Evolutionary conservation across 164 flowering plant species (phyloP), one percentile per base, ranked within the genome.

Genomic region (Echeveria elegans): DNA sequence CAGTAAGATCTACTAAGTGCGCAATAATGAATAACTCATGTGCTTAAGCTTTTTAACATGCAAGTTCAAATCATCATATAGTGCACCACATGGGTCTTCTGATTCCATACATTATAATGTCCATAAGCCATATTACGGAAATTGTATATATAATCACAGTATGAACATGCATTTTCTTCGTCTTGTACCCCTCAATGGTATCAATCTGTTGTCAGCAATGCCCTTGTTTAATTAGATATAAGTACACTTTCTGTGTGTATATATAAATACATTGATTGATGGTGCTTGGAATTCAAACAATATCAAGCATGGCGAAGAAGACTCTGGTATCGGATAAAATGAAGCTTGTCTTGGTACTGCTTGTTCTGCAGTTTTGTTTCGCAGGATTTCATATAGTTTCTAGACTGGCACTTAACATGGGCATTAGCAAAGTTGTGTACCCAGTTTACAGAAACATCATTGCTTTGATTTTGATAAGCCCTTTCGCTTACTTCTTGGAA

Each of bases 331-430:
- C 83, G 45, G 89, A 83, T 68, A 87, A 78, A 74, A 71, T 74
- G 81, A 85, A 86, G 73, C 85, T 89, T 68, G 72, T 80, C 56
- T 24, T 79, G 30, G 81, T 86, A 58, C 66, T 86, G 80, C 65
- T 89, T 34, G 70, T 69, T 68, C 77, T 89, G 69, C 96, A 89
- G 69, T 67, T 83, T 5, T 79, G 86, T 66, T 84, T 75, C 79
- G 84, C 90, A 66, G 92, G 92, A n/a, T 85, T 83, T 73, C 92
- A 87, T 75, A 81, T 90, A 29, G 91, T 90, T n/a, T 80, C 88
- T n/a, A 86, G 92, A 68, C 74, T 83, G 72, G 96, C 91, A 48
- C 85, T 89, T 4, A 85, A 89, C 76, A 85, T 86, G 72, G 90
- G 92, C 30, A 80, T 89, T 52, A 89, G 93, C 81, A 83, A 87